These are phyloP conservation scores for Venturia oleaginea DNA, from an alignment of 2,329 filamentous ascomycete genomes.

Conservation along the genomic window DNA sequence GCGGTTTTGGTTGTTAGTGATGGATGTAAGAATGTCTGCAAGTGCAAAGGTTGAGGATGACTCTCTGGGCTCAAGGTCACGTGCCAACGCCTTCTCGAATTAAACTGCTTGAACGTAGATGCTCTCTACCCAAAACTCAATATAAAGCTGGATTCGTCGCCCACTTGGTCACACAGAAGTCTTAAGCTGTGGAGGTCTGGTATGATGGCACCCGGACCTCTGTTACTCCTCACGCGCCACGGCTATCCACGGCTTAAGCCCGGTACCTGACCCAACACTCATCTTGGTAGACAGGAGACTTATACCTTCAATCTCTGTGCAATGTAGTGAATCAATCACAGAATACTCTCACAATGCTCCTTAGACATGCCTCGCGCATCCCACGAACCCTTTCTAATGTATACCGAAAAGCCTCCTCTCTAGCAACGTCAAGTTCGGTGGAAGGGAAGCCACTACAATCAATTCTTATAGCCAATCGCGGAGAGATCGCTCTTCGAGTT, in stretches of 20 bases:
- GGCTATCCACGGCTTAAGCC: conserved; percentile 5
- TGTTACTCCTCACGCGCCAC: neutral
- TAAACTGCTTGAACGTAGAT: too few species aligned
- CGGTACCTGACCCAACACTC: neutral
- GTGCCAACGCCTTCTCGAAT: neutral
- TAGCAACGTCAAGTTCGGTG: neutral
- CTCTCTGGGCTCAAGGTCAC: neutral
- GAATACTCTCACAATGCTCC: neutral
- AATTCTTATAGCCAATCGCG: conserved; percentile 90
- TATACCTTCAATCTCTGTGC: neutral
- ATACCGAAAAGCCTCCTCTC: conserved; percentile 6
- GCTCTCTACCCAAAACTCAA: too few species aligned
- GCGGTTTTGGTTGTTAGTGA: neutral
- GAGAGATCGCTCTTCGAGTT: conserved; percentile 92
- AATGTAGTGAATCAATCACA: neutral
- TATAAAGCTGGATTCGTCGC: too few species aligned
- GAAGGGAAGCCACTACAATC: conserved; percentile 48
- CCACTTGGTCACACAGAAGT: too few species aligned
- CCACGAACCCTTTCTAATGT: neutral
- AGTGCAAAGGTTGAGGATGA: neutral
- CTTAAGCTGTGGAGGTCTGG: neutral
- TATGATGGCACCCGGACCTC: neutral
- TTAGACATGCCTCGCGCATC: neutral
- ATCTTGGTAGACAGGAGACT: neutral
- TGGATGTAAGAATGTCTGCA: neutral